These are phyloP conservation scores for Heracleum sosnowskyi DNA, from an alignment of 129 eudicot genomes.

Conservation along the genomic window DNA sequence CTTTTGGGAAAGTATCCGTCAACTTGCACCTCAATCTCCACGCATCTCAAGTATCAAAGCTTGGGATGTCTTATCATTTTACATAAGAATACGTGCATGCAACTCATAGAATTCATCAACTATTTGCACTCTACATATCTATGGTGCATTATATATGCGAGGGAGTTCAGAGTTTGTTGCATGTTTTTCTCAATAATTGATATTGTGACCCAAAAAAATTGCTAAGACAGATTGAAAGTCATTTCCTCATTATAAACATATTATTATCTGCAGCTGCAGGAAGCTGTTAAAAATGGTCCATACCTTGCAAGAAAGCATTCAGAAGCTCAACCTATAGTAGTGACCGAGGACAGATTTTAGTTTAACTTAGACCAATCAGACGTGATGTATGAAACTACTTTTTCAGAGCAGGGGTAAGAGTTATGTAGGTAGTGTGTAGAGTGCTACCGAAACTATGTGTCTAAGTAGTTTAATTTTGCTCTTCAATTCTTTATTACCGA, in stretches of 20 bases:
- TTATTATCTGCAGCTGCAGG: constrained; percentile 50
- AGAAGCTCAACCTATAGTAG: constrained; percentile 77
- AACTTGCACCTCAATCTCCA: not conserved
- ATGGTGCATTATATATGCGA: not conserved
- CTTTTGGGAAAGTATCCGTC: not conserved
- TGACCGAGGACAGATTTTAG: constrained; percentile 73
- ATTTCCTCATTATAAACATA: not conserved
- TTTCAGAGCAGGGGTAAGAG: not conserved
- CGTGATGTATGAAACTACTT: not conserved
- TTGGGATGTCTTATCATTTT: not conserved
- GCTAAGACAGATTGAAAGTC: not conserved
- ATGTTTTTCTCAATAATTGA: not conserved
- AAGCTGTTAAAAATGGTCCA: constrained; percentile 79
- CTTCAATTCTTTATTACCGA: too few relatives aligned
- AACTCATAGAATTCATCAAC: not conserved
- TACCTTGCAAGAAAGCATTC: constrained; percentile 49
- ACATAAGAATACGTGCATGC: not conserved
- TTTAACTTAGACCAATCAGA: not conserved
- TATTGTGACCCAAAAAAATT: too few relatives aligned
- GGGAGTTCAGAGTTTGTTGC: not conserved
- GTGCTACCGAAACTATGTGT: not conserved
- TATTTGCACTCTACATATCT: not conserved
- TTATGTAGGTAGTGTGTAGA: not conserved
- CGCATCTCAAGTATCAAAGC: not conserved
- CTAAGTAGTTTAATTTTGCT: not conserved